These are phyloP conservation scores for Ophiognomonia clavigignenti-juglandacearum DNA, from an alignment of 2,329 filamentous ascomycete species.

Conservation along the genomic window DNA sequence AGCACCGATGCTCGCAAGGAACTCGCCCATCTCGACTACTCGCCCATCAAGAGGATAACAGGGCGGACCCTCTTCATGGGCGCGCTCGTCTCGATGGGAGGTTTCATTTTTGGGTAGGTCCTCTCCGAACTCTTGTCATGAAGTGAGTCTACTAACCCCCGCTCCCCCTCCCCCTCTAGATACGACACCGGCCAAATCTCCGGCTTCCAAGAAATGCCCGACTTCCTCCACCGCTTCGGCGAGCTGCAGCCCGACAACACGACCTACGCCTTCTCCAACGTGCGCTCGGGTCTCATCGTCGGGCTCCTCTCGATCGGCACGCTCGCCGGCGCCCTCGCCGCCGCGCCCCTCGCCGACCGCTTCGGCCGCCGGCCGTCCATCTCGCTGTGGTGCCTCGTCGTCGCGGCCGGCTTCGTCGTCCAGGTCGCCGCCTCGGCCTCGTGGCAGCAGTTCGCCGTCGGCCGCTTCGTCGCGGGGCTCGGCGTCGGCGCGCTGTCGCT, in stretches of 20 bases:
- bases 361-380: constrained; percentile 62
- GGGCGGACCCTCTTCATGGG: constrained; percentile 32
- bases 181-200: constrained; percentile 51
- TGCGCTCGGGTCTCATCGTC: constrained; percentile 55
- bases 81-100: constrained; percentile 39
- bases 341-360: constrained; percentile 60
- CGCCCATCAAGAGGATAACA: constrained; percentile 36
- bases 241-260: constrained; percentile 33
- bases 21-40: constrained; percentile 38
- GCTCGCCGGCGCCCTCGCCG: constrained; percentile 53
- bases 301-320: constrained; percentile 55
- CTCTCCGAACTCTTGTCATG: not conserved
- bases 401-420: constrained; percentile 62
- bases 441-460: constrained; percentile 64
- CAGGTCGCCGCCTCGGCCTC: constrained; percentile 50
- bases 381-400: constrained; percentile 54
- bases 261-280: constrained; percentile 42
- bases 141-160: not conserved
- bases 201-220: constrained; percentile 53
- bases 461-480: constrained; percentile 60
- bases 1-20: constrained; percentile 27
- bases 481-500: constrained; percentile 63
- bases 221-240: constrained; percentile 50
- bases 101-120: constrained; percentile 32
- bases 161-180: constrained; percentile 28